Evolutionary conservation across 495 filamentous ascomycete genomes (phyloP).

Genomic region (Platismatia glauca): DNA sequence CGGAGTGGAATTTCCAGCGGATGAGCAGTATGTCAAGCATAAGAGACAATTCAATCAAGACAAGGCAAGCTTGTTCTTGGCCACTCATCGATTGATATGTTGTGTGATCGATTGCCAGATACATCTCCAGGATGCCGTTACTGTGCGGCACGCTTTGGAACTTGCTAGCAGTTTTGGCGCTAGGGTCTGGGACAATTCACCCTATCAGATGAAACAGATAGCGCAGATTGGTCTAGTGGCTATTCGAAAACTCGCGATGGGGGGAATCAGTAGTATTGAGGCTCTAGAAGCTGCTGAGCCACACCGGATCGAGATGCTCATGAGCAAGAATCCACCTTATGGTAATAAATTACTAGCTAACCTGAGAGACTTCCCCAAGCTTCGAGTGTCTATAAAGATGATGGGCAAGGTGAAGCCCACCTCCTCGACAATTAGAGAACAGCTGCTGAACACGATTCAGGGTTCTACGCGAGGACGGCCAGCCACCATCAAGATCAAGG

Average conservation of each 20-base stretch:
- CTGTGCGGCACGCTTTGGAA: conserved; percentile 63
- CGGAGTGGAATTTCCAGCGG: conserved; percentile 58
- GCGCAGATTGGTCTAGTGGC: conserved; percentile 70
- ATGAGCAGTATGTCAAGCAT: conserved; percentile 52
- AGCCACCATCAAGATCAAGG: conserved; percentile 54
- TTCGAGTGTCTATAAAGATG: conserved; percentile 51
- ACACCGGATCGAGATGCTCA: conserved; percentile 62
- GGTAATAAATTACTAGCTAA: conserved; percentile 58
- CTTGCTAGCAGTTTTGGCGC: conserved; percentile 70
- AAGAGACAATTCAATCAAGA: conserved; percentile 58
- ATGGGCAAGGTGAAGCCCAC: conserved; percentile 28
- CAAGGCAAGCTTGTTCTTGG: conserved; percentile 61
- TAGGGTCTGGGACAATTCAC: conserved; percentile 77
- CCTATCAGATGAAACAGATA: conserved; percentile 79
- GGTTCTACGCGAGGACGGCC: conserved; percentile 36
- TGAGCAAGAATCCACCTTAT: conserved; percentile 77
- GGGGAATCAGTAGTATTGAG: conserved; percentile 62
- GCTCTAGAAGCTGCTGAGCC: conserved; percentile 59
- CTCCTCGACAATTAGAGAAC: neutral
- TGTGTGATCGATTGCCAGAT: conserved; percentile 84
- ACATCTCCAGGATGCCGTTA: conserved; percentile 53
- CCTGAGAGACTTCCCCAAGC: conserved; percentile 64
- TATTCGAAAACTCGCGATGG: conserved; percentile 65
- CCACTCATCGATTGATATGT: conserved; percentile 64
- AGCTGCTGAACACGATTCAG: conserved; percentile 1